Base-by-base conservation (phyloP, 2,329 filamentous ascomycete genomes). In the Coleophoma cylindrospora region DNA sequence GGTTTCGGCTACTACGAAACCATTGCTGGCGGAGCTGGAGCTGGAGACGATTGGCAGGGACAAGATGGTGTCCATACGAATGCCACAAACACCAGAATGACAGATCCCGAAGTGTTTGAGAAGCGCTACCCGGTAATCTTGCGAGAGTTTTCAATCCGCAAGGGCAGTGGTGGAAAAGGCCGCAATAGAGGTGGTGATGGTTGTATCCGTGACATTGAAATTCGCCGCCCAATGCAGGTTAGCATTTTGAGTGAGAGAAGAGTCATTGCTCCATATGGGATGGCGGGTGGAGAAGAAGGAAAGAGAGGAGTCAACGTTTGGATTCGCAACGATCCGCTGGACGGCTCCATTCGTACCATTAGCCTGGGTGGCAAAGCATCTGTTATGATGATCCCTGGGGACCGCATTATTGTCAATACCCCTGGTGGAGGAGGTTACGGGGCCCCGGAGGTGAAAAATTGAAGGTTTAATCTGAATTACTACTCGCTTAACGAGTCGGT, bases 1-100 rank as follows among this genome's bases (percentile, higher is more conserved):
- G 87, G 87, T 1, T 91, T 91, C 63, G 88, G 87, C 7, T 91
- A 91, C 72, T 91, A 91, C 66, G 87, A 91, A 66, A 91, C 87
- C 12, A 89, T 91, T 54, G 83, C 84, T 0, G 87, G 87, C 40
- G 87, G 87, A 1, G 80, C 77, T 32, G 87, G 87, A 33, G 87
- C 87, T 0, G 86, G 87, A 0, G 79, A 84, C 0, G 74, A 74
- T 9, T 91, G 86, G 86, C 73, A 84, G 51, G 87, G 87, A 40
- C 83, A 84, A 11, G 80, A 74, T 47, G 87, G 86, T 21, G 86
- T 91, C 15, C 87, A 91, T 63, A 85, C 80, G 2, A 86, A 91
- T 68, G 89, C 90, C 84, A 91, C 87, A 11, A 92, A 91, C 66
- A 91, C 87, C 3, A 77, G 86, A 14, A 91, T 91, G 61, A 91